Evolutionary conservation across 2,329 filamentous ascomycete species (phyloP).

Genomic region (Aspergillus sp.): DNA sequence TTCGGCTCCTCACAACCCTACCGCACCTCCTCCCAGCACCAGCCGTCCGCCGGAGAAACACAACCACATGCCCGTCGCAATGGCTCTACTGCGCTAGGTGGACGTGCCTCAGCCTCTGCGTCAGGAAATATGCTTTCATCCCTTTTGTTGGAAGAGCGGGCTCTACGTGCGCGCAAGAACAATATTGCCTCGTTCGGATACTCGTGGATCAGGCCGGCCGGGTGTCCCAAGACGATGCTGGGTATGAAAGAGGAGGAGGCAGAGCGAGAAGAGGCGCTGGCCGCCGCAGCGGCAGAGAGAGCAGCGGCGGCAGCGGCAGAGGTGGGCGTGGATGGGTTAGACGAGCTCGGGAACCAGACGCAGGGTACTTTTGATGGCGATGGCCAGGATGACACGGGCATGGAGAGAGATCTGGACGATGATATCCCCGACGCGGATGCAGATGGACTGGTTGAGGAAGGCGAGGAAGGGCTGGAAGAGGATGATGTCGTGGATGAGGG

Average conservation of each 20-base stretch:
- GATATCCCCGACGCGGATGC: slow-evolving; percentile 49
- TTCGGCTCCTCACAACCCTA: slow-evolving; percentile 64
- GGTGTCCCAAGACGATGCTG: slow-evolving; percentile 83
- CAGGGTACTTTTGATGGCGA: slow-evolving; percentile 30
- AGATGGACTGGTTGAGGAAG: slow-evolving; percentile 44
- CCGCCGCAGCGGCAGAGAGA: slow-evolving; percentile 72
- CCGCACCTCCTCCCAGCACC: slow-evolving; percentile 37
- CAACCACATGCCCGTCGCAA: slow-evolving; percentile 15
- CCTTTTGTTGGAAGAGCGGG: slow-evolving; percentile 74
- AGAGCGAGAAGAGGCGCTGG: slow-evolving; percentile 83
- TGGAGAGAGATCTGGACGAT: slow-evolving; percentile 48
- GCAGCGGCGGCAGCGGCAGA: slow-evolving; percentile 66
- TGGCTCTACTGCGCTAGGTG: slow-evolving; percentile 13
- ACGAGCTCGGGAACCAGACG: slow-evolving; percentile 36
- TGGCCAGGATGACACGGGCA: slow-evolving; percentile 42
- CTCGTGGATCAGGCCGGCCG: slow-evolving; percentile 86
- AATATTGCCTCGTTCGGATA: slow-evolving; percentile 87
- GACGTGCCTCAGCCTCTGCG: slow-evolving; percentile 52
- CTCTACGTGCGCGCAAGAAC: slow-evolving; percentile 72
- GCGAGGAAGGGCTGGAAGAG: slow-evolving; percentile 50
- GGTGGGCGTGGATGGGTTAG: slow-evolving; percentile 38
- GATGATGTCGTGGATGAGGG: slow-evolving; percentile 58
- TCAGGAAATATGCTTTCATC: slow-evolving; percentile 66
- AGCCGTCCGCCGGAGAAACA: slow-evolving; percentile 13
- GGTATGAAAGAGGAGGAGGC: slow-evolving; percentile 86